Conservation (phyloP, 2,329 filamentous ascomycete genomes). For the Herpotrichia juniperi region DNA sequence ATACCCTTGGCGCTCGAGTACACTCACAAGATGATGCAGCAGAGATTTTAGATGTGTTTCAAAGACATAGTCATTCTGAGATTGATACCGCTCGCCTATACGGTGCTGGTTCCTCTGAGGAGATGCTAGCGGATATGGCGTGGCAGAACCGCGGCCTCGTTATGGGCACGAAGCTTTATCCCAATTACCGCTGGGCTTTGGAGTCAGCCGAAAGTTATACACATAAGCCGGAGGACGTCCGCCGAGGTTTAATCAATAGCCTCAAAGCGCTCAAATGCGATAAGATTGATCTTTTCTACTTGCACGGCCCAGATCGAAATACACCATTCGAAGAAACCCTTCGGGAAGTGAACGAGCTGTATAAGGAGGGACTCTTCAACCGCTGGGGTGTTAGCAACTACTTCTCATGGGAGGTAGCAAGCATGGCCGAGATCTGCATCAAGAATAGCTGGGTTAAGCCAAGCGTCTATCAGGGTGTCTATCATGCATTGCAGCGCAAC, state of each 20-base stretch:
- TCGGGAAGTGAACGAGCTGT: slow-evolving; percentile 73
- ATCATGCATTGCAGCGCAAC: slow-evolving; percentile 18
- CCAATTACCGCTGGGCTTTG: not conserved
- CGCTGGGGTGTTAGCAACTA: slow-evolving; percentile 79
- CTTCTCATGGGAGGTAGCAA: slow-evolving; percentile 81
- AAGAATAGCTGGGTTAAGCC: slow-evolving; percentile 80
- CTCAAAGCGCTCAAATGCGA: slow-evolving; percentile 32
- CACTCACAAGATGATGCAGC: no score
- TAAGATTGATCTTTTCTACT: not conserved
- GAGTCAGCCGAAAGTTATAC: not conserved
- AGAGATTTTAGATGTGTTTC: no score
- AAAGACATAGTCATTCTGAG: no score
- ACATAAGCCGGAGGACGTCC: slow-evolving; percentile 39
- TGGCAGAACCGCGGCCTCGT: slow-evolving; percentile 46
- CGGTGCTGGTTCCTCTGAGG: no score
- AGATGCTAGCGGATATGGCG: slow-evolving; percentile 49
- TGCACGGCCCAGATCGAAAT: slow-evolving; percentile 46
- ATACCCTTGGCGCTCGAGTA: no score
- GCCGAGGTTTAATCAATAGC: slow-evolving; percentile 40
- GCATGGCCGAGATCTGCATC: slow-evolving; percentile 76
- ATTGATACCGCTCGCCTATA: no score
- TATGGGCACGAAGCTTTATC: slow-evolving; percentile 51
- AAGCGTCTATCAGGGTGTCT: slow-evolving; percentile 69
- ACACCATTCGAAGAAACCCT: slow-evolving; percentile 64
- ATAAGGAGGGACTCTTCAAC: slow-evolving; percentile 82